Conservation (phyloP, 257 asterid genomes). For the Fraxinus americana region DNA sequence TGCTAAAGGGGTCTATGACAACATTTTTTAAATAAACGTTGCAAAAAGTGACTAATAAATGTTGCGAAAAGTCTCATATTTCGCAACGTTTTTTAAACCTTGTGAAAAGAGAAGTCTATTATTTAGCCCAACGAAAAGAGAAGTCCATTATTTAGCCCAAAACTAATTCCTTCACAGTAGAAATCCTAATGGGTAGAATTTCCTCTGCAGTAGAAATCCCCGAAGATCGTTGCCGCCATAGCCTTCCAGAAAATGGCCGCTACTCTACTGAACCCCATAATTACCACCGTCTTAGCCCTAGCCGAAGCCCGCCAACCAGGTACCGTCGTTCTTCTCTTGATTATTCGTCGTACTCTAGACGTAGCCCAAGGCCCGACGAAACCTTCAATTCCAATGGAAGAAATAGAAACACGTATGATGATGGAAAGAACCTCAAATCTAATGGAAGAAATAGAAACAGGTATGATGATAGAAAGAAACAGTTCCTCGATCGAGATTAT, state of each 20-base stretch:
- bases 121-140: no score
- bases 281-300: conserved; percentile 34
- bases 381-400: conserved; percentile 28
- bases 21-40: no score
- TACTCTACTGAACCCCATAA: conserved; percentile 46
- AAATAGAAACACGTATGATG: conserved; percentile 31
- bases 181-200: conserved; percentile 57
- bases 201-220: conserved; percentile 69
- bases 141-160: no score
- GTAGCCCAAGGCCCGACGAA: conserved; percentile 40
- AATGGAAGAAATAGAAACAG: conserved; percentile 29
- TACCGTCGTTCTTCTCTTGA: conserved; percentile 72
- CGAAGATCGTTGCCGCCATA: conserved; percentile 37
- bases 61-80: no score
- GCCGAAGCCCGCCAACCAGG: conserved; percentile 53
- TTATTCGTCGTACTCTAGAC: conserved; percentile 54
- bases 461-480: conserved; percentile 35
- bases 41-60: no score
- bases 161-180: no score
- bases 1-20: no score
- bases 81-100: no score
- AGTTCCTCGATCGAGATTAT: conserved; percentile 68
- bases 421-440: conserved; percentile 17
- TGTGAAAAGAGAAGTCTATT: no score
- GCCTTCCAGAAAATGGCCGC: conserved; percentile 27